Evolutionary conservation across 2,329 filamentous ascomycete species (phyloP).

Genomic region (Achaetomium macrosporum): DNA sequence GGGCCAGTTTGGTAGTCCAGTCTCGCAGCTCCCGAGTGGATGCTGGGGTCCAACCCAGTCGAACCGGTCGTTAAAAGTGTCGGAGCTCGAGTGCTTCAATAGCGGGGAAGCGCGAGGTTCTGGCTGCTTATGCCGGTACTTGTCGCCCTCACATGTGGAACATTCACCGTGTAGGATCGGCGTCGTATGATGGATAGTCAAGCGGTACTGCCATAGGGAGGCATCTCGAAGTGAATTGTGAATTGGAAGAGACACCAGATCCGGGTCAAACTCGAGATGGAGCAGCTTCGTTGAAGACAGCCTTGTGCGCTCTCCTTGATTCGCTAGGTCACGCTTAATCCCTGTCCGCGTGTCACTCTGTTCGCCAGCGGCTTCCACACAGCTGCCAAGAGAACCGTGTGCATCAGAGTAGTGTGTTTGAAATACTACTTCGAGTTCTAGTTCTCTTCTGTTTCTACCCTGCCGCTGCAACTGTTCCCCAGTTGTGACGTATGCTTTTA

Average conservation of each 20-base stretch:
- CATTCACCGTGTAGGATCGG: background rate
- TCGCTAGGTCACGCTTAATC: background rate
- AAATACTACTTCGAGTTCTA: too few species aligned
- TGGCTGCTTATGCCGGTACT: background rate
- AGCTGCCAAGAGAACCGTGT: too few species aligned
- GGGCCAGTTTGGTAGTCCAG: background rate
- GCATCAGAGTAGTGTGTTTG: too few species aligned
- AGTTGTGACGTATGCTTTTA: too few species aligned
- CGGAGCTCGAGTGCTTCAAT: background rate
- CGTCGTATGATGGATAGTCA: background rate
- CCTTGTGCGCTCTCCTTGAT: constrained; percentile 2
- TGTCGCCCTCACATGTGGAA: background rate
- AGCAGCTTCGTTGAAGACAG: background rate
- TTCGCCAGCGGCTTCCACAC: too few species aligned
- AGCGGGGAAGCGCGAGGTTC: background rate
- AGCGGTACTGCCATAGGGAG: too few species aligned
- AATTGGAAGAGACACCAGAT: too few species aligned
- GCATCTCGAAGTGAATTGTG: too few species aligned
- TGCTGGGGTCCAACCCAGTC: too few species aligned
- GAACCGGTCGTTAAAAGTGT: background rate
- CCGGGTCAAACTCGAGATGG: background rate
- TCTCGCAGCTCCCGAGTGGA: background rate
- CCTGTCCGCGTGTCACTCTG: background rate
- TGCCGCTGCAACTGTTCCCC: too few species aligned
- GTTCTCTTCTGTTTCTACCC: too few species aligned